These are phyloP conservation scores for Mycena pura DNA, from an alignment of 768 basidiomycete genomes.

Conservation along the genomic window DNA sequence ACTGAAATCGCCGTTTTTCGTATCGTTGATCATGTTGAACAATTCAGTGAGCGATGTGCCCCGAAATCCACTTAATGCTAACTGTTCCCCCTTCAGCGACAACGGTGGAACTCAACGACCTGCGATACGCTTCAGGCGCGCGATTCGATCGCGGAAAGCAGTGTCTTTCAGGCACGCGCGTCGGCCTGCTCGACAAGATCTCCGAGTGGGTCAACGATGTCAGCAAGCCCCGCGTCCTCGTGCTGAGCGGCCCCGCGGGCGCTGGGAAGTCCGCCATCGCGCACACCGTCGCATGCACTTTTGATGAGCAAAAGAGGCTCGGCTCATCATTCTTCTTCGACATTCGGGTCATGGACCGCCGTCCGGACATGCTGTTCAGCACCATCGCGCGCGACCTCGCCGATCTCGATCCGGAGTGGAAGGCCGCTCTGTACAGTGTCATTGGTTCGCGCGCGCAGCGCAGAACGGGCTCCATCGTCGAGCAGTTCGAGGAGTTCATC, in stretches of 20 bases:
- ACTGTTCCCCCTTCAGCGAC: neutral
- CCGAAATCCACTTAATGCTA: neutral
- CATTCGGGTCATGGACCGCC: neutral
- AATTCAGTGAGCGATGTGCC: constrained; percentile 4
- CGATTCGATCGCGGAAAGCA: constrained; percentile 14
- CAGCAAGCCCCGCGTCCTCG: neutral
- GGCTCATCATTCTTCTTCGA: constrained; percentile 19
- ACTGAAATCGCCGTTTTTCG: constrained; percentile 24
- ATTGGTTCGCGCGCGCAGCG: neutral
- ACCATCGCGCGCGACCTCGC: constrained; percentile 15
- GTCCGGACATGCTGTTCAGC: constrained; percentile 9
- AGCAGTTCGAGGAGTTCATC: constrained; percentile 21
- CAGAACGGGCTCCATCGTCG: constrained; percentile 3
- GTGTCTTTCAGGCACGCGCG: constrained; percentile 11
- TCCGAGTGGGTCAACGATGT: constrained; percentile 10
- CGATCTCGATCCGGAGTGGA: constrained; percentile 12
- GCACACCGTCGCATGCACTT: constrained; percentile 3
- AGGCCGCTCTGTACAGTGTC: neutral
- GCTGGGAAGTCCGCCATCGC: constrained; percentile 16
- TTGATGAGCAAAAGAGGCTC: constrained; percentile 5
- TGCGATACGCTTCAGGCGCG: constrained; percentile 2
- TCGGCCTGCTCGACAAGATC: constrained; percentile 1
- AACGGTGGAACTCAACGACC: constrained; percentile 2
- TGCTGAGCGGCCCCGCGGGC: neutral
- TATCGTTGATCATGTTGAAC: constrained; percentile 16